Conservation (phyloP, 176 grass and related monocot genomes). For the Phoenix dactylifera region DNA sequence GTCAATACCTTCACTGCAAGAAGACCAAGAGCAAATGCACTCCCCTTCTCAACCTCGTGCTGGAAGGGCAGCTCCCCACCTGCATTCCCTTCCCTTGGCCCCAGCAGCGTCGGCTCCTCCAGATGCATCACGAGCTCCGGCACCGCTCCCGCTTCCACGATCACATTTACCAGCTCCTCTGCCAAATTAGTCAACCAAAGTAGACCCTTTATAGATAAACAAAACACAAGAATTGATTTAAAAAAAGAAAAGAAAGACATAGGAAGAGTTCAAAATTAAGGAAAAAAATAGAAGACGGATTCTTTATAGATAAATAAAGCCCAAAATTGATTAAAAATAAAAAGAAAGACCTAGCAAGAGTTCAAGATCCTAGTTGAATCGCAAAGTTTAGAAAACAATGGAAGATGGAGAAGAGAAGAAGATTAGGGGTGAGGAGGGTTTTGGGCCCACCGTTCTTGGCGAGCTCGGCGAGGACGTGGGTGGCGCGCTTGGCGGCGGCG, state of each 20-base stretch:
- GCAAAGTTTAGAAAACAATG: too few species aligned
- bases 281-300: too few species aligned
- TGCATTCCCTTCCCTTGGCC: neutral
- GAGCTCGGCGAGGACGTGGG: conserved; percentile 74
- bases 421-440: conserved; percentile 1
- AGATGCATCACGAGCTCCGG: conserved; percentile 76
- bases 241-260: too few species aligned
- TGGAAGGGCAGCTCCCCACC: conserved; percentile 60
- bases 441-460: conserved; percentile 68
- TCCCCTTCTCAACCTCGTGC: conserved; percentile 94
- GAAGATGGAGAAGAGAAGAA: conserved; percentile 11
- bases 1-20: conserved; percentile 83
- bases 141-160: conserved; percentile 86
- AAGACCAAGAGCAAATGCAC: conserved; percentile 91
- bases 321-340: too few species aligned
- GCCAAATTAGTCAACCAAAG: neutral
- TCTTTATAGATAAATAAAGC: too few species aligned
- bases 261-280: too few species aligned
- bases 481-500: conserved; percentile 66
- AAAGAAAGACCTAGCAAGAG: too few species aligned
- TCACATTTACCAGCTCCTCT: conserved; percentile 93
- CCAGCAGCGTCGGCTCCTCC: conserved; percentile 33
- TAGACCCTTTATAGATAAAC: too few species aligned
- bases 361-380: too few species aligned
- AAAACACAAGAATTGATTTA: too few species aligned